Base-by-base conservation (phyloP, 768 basidiomycete species). In the Tephrocybe sp. region DNA sequence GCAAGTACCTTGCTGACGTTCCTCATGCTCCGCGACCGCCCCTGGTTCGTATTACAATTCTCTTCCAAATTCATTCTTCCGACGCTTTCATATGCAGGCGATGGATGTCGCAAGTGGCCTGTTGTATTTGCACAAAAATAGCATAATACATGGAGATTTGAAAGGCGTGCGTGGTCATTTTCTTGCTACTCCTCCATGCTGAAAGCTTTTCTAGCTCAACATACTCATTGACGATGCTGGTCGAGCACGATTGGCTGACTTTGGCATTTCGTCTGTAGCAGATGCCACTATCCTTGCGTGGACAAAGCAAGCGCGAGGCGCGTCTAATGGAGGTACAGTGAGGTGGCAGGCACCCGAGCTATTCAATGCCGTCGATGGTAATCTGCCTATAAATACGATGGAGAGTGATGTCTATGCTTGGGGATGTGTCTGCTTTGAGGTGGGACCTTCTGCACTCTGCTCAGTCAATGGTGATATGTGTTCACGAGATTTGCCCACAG, bases 61-160 rank as follows among this genome's bases (percentile, higher is more conserved):
- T 14, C n/a, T 14, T 31, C 9, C 10, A 14, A n/a, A 11, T 39
- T 19, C 20, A 40, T 11, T 40, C 9, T 7, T 22, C 16, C 6
- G 26, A 26, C 7, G 26, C 26, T 3, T 22, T 22, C n/a, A 11
- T 5, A n/a, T 22, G 11, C 7, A 41, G 32, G 13, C 12, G 8
- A 45, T 54, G 9, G 62, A 64, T 36, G 46, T 67, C 5, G 59
- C 56, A 2, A 41, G 48, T 31, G 65, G 67, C 19, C 48, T 68
- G 14, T 38, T 54, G 26, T 62, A 62, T 51, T 51, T 67, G 26
- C 64, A 68, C 43, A 36, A 38, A 22, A 16, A 44, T 16, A 46
- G 54, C 9, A 58, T 66, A 6, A 54, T 66, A 5, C 65, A 67
- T 43, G 65, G 64, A 20, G 65, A 66, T 57, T 12, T 36, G 35